Evolutionary conservation across 2,329 filamentous ascomycete genomes (phyloP).

Genomic region (Tolypocladium guangdongense): DNA sequence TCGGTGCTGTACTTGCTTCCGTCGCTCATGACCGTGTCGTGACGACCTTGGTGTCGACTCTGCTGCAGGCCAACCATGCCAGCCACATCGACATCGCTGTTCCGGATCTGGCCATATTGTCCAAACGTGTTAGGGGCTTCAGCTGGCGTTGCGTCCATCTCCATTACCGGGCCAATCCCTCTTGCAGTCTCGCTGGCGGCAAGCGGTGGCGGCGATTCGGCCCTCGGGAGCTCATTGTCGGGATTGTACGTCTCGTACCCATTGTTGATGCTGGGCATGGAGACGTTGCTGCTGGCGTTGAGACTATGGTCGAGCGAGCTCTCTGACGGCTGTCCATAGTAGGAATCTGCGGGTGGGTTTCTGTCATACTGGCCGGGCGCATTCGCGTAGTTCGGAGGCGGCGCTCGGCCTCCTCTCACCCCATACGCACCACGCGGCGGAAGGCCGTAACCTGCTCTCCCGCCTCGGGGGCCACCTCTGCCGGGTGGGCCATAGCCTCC

Average conservation of each 20-base stretch:
- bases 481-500: conserved; percentile 28
- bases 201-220: conserved; percentile 54
- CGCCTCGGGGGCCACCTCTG: conserved; percentile 28
- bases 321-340: conserved; percentile 18
- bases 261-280: conserved; percentile 20
- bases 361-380: conserved; percentile 24
- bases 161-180: conserved; percentile 55
- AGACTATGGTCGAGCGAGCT: not conserved
- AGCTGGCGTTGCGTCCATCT: conserved; percentile 63
- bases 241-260: conserved; percentile 25
- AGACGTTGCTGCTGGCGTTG: not conserved
- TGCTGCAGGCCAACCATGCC: conserved; percentile 67
- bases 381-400: conserved; percentile 28
- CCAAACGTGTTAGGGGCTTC: conserved; percentile 30
- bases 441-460: conserved; percentile 21
- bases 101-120: conserved; percentile 38
- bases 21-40: conserved; percentile 49
- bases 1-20: conserved; percentile 62
- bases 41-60: conserved; percentile 25
- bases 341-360: conserved; percentile 22
- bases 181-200: conserved; percentile 29
- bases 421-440: conserved; percentile 21
- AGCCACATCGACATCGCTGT: conserved; percentile 61
- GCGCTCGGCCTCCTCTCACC: conserved; percentile 19
- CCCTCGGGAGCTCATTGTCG: conserved; percentile 41